Percentiles rank a stretch among this genome's conserved stretches.
Evolutionary conservation across 148 eudicot species (phyloP).

Genomic region (Chenopodium quinoa): DNA sequence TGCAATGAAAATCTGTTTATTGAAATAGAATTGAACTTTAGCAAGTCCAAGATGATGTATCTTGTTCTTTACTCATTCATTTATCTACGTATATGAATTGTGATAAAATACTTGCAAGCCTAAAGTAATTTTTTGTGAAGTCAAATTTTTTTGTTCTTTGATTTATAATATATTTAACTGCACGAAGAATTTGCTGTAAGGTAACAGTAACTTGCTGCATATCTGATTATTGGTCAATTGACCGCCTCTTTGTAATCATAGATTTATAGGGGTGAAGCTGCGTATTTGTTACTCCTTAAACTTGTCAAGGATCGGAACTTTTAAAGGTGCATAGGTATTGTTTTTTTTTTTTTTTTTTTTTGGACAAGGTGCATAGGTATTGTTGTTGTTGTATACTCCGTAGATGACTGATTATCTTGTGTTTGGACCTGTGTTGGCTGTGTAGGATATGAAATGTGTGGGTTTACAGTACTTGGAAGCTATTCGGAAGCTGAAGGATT

Average conservation of each 20-base stretch:
- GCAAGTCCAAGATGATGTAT: neutral
- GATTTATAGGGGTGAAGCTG: neutral
- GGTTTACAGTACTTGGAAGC: constrained; percentile 95
- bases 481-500: constrained; percentile 61
- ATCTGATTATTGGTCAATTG: neutral
- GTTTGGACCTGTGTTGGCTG: neutral
- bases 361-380: too few species aligned
- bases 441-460: constrained; percentile 92
- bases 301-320: neutral
- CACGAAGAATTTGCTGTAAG: neutral
- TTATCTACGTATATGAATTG: neutral
- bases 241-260: neutral
- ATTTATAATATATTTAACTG: neutral
- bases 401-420: neutral
- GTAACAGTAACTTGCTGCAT: neutral
- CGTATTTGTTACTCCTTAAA: neutral
- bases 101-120: neutral
- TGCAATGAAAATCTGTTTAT: neutral
- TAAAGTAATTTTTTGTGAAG: too few species aligned
- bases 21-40: neutral
- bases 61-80: neutral
- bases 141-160: too few species aligned
- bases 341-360: neutral
- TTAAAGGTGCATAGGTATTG: neutral
- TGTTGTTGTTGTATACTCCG: neutral